phyloP scores from a whole-genome alignment of 441 rosid genomes.

The Gossypium laxum region DNA sequence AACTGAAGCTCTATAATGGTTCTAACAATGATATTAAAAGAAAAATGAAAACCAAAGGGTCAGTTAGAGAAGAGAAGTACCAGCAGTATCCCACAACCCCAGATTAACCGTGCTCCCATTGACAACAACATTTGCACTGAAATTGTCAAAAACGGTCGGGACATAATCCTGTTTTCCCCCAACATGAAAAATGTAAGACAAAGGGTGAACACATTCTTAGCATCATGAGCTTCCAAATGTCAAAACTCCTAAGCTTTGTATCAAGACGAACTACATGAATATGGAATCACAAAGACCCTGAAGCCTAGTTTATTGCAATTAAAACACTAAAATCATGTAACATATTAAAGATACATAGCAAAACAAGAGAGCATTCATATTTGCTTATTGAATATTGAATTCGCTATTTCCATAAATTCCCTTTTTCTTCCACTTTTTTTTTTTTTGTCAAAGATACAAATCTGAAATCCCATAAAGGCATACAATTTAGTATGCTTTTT shows the following conservation, averaged over 20 bases:
- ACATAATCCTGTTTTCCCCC: slow-evolving; percentile 42
- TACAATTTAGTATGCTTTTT: background rate
- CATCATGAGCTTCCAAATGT: background rate
- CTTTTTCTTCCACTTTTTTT: background rate
- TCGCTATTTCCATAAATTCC: background rate
- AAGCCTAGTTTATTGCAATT: background rate
- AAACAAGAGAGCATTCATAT: background rate
- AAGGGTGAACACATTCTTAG: background rate
- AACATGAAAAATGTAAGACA: slow-evolving; percentile 13
- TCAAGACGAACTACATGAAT: background rate
- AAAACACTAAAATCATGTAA: background rate
- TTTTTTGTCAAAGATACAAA: background rate
- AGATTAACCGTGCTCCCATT: slow-evolving; percentile 43
- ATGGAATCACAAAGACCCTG: background rate
- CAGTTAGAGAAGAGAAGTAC: slow-evolving; percentile 18
- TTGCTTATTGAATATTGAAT: background rate
- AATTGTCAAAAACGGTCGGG: slow-evolving; percentile 54
- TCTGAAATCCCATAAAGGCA: background rate
- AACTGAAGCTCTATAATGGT: background rate
- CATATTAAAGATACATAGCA: background rate
- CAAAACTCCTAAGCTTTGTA: background rate
- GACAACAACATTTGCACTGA: slow-evolving; percentile 57
- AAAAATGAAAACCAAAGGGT: background rate
- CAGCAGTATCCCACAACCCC: slow-evolving; percentile 66
- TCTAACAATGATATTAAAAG: slow-evolving; percentile 1